phyloP scores from a whole-genome alignment of 2,329 filamentous ascomycete species.

The Aspergillus cejpii region DNA sequence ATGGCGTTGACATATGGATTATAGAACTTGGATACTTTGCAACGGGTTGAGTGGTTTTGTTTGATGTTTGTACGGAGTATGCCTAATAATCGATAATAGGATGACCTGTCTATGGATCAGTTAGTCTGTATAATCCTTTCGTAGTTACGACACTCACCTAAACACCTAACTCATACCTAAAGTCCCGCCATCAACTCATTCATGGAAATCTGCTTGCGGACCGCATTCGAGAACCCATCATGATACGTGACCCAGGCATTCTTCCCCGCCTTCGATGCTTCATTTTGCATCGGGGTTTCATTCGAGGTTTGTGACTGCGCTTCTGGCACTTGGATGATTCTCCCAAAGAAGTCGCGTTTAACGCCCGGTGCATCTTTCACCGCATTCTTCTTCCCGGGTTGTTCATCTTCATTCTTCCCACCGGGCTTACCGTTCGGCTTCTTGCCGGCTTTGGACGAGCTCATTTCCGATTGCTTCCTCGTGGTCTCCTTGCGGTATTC shows the following conservation, averaged over 20 bases:
- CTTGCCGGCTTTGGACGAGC: constrained; percentile 26
- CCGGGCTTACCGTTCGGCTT: constrained; percentile 23
- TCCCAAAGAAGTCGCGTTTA: constrained; percentile 81
- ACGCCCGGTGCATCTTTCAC: constrained; percentile 37
- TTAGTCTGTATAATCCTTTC: background rate
- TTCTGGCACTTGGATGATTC: constrained; percentile 52
- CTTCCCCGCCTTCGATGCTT: constrained; percentile 40
- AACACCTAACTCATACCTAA: constrained; percentile 14
- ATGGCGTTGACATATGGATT: no score
- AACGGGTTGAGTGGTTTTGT: no score
- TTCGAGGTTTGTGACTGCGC: constrained; percentile 31
- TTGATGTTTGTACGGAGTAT: no score
- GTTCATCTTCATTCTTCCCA: constrained; percentile 27
- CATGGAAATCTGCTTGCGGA: constrained; percentile 77
- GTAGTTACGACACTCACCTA: background rate
- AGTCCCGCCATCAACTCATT: constrained; percentile 61
- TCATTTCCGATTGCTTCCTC: constrained; percentile 56
- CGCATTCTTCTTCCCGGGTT: constrained; percentile 18
- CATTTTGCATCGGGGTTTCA: constrained; percentile 23
- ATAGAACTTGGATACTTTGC: no score
- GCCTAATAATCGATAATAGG: no score
- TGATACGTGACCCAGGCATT: constrained; percentile 84
- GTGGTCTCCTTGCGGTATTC: constrained; percentile 71
- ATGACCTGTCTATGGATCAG: no score
- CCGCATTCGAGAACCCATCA: constrained; percentile 87